phyloP scores from a whole-genome alignment of 148 eudicot genomes.

The Salicornia ramosissima region DNA sequence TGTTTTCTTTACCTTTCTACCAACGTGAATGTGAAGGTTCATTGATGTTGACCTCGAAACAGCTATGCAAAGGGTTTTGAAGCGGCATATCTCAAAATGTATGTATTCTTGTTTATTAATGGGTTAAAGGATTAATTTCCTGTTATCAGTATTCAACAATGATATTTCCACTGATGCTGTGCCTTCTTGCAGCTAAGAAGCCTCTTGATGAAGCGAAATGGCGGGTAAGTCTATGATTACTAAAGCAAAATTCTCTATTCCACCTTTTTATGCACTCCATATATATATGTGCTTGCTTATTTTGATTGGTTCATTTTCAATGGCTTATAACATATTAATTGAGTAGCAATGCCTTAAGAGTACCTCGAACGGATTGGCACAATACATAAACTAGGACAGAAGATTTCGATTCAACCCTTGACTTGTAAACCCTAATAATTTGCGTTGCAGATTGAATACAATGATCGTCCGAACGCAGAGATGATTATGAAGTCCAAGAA shows the following conservation, averaged over 20 bases:
- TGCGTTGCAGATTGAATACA: constrained; percentile 69
- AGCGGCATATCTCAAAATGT: constrained; percentile 76
- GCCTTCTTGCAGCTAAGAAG: constrained; percentile 45
- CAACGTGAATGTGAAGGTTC: constrained; percentile 48
- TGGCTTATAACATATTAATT: too few relatives aligned
- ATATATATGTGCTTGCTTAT: too few relatives aligned
- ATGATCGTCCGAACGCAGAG: constrained; percentile 95
- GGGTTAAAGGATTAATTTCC: not conserved
- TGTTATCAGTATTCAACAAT: not conserved
- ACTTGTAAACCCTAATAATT: not conserved
- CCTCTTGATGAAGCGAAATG: constrained; percentile 72
- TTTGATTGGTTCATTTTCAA: too few relatives aligned
- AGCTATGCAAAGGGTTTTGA: constrained; percentile 75
- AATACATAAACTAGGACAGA: not conserved
- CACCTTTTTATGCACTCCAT: not conserved
- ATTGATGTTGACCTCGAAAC: constrained; percentile 69
- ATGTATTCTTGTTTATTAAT: constrained; percentile 14
- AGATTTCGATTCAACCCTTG: not conserved
- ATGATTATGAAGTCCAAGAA: constrained; percentile 81
- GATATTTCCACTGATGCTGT: constrained; percentile 10
- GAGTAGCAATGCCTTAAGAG: not conserved
- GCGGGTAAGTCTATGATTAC: constrained; percentile 57
- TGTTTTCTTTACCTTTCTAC: too few relatives aligned
- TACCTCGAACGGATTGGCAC: not conserved
- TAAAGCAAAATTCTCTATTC: not conserved